Evolutionary conservation across 2,329 filamentous ascomycete genomes (phyloP).

Genomic region (Pseudogymnoascus sp.): DNA sequence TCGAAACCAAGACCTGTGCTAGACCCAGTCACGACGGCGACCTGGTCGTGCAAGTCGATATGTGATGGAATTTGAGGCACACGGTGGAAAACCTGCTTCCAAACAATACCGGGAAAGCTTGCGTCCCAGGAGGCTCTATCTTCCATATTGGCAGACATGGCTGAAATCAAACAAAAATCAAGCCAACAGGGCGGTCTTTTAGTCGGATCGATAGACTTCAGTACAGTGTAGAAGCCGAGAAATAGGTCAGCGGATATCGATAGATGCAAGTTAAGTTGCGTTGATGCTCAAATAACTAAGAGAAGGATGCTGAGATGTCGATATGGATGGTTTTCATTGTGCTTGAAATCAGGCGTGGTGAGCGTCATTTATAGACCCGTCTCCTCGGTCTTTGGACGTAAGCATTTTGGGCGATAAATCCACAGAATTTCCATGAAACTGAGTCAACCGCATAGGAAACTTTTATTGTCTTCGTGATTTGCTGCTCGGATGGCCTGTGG

Average conservation of each 20-base stretch:
- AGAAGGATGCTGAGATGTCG: neutral
- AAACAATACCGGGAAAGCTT: neutral
- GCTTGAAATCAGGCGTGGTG: neutral
- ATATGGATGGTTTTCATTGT: neutral
- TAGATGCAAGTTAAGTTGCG: neutral
- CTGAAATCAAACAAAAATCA: neutral
- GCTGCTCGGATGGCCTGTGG: neutral
- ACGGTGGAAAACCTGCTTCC: slow-evolving; percentile 6
- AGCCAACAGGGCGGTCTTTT: neutral
- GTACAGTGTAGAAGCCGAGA: neutral
- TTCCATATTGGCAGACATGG: neutral
- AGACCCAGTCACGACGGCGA: slow-evolving; percentile 33
- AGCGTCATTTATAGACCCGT: neutral
- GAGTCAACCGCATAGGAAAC: neutral
- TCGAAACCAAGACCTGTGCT: slow-evolving; percentile 35
- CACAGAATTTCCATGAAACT: neutral
- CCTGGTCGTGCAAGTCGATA: slow-evolving; percentile 18
- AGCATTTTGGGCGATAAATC: neutral
- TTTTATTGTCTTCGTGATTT: neutral
- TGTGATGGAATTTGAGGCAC: neutral
- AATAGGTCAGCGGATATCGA: neutral
- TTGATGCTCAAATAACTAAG: neutral
- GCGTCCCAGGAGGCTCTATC: neutral
- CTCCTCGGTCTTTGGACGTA: neutral
- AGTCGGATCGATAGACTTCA: neutral